Percentiles rank a stretch among this genome's conserved stretches.
These are phyloP conservation scores for Daldinia concentrica DNA, from an alignment of 495 filamentous ascomycete genomes.

Conservation along the genomic window DNA sequence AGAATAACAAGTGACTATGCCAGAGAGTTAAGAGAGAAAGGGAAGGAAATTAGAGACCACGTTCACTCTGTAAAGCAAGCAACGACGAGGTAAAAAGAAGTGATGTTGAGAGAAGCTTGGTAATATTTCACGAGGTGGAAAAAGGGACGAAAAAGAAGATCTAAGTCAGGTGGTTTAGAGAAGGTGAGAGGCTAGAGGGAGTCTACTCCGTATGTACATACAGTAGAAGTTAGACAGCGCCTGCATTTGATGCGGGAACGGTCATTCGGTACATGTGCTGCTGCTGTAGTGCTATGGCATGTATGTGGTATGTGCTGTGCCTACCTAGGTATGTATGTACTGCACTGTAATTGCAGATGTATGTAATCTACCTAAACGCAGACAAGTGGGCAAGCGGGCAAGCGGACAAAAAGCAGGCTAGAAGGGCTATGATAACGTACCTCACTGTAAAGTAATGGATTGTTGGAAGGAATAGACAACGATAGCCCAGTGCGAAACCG, in stretches of 20 bases:
- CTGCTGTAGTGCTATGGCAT: not conserved
- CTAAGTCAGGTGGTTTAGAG: slow-evolving; percentile 33
- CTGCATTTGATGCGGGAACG: slow-evolving; percentile 30
- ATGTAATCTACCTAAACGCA: slow-evolving; percentile 6
- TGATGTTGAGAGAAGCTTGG: slow-evolving; percentile 35
- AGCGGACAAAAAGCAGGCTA: not conserved
- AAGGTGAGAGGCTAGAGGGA: slow-evolving; percentile 9
- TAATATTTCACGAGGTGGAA: slow-evolving; percentile 34
- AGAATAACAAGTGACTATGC: slow-evolving; percentile 20
- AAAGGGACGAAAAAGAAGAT: slow-evolving; percentile 34
- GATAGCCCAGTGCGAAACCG: slow-evolving; percentile 34
- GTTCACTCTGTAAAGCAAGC: slow-evolving; percentile 10
- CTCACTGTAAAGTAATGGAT: slow-evolving; percentile 1
- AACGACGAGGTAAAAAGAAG: slow-evolving; percentile 25
- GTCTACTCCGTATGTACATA: slow-evolving; percentile 23
- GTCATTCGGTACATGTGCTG: slow-evolving; percentile 5
- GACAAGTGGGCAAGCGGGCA: not conserved
- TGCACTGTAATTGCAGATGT: slow-evolving; percentile 6
- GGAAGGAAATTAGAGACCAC: slow-evolving; percentile 4
- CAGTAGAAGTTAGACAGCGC: slow-evolving; percentile 22
- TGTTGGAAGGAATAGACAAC: slow-evolving; percentile 22
- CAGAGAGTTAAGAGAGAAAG: slow-evolving; percentile 22
- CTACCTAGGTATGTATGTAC: not conserved
- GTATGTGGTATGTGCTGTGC: slow-evolving; percentile 2
- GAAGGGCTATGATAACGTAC: slow-evolving; percentile 4